phyloP scores from a whole-genome alignment of 805 yeast genomes.

The Clavispora carvajalis region DNA sequence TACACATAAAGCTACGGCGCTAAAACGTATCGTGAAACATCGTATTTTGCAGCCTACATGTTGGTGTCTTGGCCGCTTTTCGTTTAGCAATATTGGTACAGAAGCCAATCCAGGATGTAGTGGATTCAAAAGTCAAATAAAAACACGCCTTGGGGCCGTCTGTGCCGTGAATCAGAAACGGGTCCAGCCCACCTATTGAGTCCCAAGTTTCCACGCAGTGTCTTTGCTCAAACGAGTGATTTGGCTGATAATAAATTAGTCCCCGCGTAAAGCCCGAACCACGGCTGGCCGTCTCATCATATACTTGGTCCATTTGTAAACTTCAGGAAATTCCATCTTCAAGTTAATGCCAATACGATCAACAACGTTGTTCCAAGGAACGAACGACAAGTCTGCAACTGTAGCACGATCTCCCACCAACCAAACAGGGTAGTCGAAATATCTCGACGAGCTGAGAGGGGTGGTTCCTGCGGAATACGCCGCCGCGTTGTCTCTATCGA shows the following conservation, averaged over 20 bases:
- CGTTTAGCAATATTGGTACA: not conserved
- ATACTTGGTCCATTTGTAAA: constrained; percentile 89
- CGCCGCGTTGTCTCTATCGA: constrained; percentile 82
- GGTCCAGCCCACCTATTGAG: constrained; percentile 1
- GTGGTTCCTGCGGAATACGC: constrained; percentile 85
- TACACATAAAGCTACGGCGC: too few relatives aligned
- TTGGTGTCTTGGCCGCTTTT: not conserved
- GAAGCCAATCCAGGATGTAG: not conserved
- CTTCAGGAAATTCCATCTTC: constrained; percentile 87
- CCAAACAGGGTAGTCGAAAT: constrained; percentile 94
- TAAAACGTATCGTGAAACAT: too few relatives aligned
- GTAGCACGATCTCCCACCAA: constrained; percentile 77
- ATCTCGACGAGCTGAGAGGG: constrained; percentile 76
- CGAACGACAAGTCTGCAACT: constrained; percentile 87
- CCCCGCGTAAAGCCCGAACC: constrained; percentile 77
- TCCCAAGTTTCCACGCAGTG: not conserved
- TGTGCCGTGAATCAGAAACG: constrained; percentile 1
- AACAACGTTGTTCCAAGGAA: constrained; percentile 96
- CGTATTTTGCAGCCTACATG: not conserved
- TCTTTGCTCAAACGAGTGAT: not conserved
- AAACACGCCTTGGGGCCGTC: not conserved
- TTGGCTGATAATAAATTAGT: constrained; percentile 17
- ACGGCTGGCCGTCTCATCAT: constrained; percentile 97
- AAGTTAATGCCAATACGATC: constrained; percentile 87
- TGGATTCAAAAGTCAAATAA: not conserved